A percentile compares a stretch with the other conserved stretches of the same genome.
Conservation (phyloP, 2,329 filamentous ascomycete species). For the Penicillium palitans region DNA sequence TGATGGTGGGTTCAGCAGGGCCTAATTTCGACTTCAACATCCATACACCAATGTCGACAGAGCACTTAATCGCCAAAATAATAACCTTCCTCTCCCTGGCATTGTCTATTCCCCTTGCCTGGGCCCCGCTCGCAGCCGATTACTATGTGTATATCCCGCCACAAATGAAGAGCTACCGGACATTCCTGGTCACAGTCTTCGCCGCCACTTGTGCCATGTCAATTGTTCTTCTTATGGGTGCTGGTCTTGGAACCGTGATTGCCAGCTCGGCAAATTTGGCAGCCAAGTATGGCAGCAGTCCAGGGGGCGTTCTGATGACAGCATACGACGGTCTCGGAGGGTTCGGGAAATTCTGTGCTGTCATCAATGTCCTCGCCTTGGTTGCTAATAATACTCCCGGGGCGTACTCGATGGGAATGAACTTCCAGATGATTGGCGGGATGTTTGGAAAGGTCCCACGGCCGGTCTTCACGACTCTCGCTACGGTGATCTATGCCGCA, state of each 20-base stretch:
- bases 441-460: constrained; percentile 43
- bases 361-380: constrained; percentile 45
- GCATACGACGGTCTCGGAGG: constrained; percentile 42
- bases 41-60: constrained; percentile 28
- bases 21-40: constrained; percentile 39
- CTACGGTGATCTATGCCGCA: constrained; percentile 44
- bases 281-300: constrained; percentile 24
- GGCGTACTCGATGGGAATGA: constrained; percentile 48
- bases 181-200: constrained; percentile 41
- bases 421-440: constrained; percentile 46
- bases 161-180: constrained; percentile 36
- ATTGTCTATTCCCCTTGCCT: constrained; percentile 38
- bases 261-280: constrained; percentile 31
- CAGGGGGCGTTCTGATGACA: constrained; percentile 43
- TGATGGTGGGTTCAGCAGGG: constrained; percentile 44
- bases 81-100: constrained; percentile 41
- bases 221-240: constrained; percentile 42
- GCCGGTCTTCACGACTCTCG: constrained; percentile 45
- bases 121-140: constrained; percentile 41
- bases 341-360: constrained; percentile 47
- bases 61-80: constrained; percentile 38
- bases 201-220: constrained; percentile 38
- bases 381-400: constrained; percentile 49
- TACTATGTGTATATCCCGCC: constrained; percentile 49
- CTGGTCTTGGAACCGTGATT: constrained; percentile 44